These are phyloP conservation scores for Groenewaldozyma sp. DNA, from an alignment of 1,139 yeast species.

Conservation along the genomic window DNA sequence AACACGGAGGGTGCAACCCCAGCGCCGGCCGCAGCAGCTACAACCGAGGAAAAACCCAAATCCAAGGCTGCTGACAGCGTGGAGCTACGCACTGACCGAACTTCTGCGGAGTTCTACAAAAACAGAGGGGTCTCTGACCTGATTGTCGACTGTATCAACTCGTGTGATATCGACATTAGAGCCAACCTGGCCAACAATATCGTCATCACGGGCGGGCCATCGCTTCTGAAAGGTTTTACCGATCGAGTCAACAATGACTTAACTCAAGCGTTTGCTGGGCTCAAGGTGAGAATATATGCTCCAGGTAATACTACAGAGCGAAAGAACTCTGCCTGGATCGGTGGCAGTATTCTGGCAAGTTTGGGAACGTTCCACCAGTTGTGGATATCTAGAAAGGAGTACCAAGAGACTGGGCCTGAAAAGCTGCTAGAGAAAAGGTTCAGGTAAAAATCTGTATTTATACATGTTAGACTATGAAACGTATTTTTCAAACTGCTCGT, in stretches of 20 bases:
- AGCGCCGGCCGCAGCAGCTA: constrained; percentile 17
- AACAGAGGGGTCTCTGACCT: constrained; percentile 57
- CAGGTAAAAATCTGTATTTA: constrained; percentile 13
- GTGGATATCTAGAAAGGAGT: constrained; percentile 91
- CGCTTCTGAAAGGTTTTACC: constrained; percentile 79
- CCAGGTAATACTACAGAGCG: constrained; percentile 81
- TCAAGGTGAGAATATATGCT: constrained; percentile 81
- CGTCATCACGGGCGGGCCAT: constrained; percentile 82
- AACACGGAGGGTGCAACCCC: constrained; percentile 6
- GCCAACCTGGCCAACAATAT: constrained; percentile 89
- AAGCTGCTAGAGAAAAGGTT: constrained; percentile 39
- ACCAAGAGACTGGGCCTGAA: constrained; percentile 84
- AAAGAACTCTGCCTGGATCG: constrained; percentile 85
- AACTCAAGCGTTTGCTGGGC: constrained; percentile 71
- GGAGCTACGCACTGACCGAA: constrained; percentile 12
- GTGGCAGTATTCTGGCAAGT: constrained; percentile 86
- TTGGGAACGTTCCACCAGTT: constrained; percentile 94
- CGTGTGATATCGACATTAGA: constrained; percentile 79
- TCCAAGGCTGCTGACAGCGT: constrained; percentile 1
- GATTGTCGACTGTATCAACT: constrained; percentile 53
- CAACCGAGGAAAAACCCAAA: constrained; percentile 14
- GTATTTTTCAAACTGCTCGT: constrained; percentile 18
- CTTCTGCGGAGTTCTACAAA: constrained; percentile 13
- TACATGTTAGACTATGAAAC: constrained; percentile 8
- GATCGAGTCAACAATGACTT: constrained; percentile 74